Evolutionary conservation across 371 early-diverging fungal genomes (phyloP).

Genomic region (Mucor sp.): DNA sequence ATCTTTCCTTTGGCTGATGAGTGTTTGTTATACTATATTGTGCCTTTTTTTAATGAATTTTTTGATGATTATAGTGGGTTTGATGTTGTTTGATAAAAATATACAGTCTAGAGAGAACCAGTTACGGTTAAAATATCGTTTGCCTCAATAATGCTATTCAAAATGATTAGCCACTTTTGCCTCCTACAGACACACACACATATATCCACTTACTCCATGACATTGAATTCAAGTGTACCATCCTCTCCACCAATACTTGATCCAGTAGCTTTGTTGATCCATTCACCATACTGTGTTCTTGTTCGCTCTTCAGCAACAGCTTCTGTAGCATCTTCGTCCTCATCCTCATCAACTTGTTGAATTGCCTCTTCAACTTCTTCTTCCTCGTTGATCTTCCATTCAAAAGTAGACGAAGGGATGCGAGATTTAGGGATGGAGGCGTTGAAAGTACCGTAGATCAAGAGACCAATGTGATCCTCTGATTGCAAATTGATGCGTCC

Average conservation of each 20-base stretch:
- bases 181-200: not conserved
- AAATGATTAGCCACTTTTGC: not conserved
- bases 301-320: constrained; percentile 28
- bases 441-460: constrained; percentile 93
- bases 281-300: constrained; percentile 59
- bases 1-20: not conserved
- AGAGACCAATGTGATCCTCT: constrained; percentile 92
- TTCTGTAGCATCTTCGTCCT: constrained; percentile 20
- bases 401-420: constrained; percentile 76
- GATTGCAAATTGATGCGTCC: constrained; percentile 93
- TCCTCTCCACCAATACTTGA: constrained; percentile 58
- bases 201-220: constrained; percentile 57
- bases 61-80: not conserved
- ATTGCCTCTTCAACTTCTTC: constrained; percentile 30
- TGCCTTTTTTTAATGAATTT: not conserved
- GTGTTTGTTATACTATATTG: not conserved
- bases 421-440: constrained; percentile 87
- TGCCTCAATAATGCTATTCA: constrained; percentile 65
- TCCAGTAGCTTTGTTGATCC: constrained; percentile 58
- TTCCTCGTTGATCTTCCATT: constrained; percentile 60
- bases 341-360: constrained; percentile 34
- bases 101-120: constrained; percentile 59
- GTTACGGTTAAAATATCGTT: constrained; percentile 77
- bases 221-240: constrained; percentile 60
- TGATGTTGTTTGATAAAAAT: constrained; percentile 3